Conservation (phyloP, 1,284 basidiomycete species). For the Megacollybia platyphylla region DNA sequence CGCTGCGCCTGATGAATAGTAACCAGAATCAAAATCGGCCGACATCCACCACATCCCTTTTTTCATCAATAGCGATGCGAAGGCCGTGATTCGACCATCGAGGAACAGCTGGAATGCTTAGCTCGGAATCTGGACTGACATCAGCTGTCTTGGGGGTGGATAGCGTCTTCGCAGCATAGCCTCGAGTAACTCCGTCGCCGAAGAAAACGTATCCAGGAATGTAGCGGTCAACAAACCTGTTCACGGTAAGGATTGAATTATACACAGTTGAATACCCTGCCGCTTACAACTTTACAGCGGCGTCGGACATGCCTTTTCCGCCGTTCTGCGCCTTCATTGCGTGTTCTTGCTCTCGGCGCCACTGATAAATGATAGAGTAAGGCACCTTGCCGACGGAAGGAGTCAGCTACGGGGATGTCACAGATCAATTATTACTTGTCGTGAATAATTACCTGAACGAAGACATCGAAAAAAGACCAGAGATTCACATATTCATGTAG, state of each 20-base stretch:
- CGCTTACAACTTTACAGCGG: slow-evolving; percentile 56
- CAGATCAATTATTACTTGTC: neutral
- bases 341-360: slow-evolving; percentile 82
- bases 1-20: too few relatives aligned
- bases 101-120: slow-evolving; percentile 8
- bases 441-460: slow-evolving; percentile 45
- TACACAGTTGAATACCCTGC: neutral
- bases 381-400: slow-evolving; percentile 19
- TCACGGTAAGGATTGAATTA: neutral
- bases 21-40: slow-evolving; percentile 11
- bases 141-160: neutral
- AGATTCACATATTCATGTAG: slow-evolving; percentile 46
- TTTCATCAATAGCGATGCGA: slow-evolving; percentile 27
- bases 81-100: slow-evolving; percentile 30
- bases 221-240: slow-evolving; percentile 67
- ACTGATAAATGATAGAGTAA: slow-evolving; percentile 51
- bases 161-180: slow-evolving; percentile 7
- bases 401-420: slow-evolving; percentile 28
- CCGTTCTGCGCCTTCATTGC: slow-evolving; percentile 76
- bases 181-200: slow-evolving; percentile 27
- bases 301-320: slow-evolving; percentile 78
- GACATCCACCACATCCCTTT: slow-evolving; percentile 21
- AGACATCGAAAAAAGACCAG: slow-evolving; percentile 58
- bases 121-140: slow-evolving; percentile 3
- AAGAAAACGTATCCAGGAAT: slow-evolving; percentile 82